Evolutionary conservation across 2,329 filamentous ascomycete genomes (phyloP), one percentile per base, ranked within the genome.

Genomic region (Fusarium sp.): DNA sequence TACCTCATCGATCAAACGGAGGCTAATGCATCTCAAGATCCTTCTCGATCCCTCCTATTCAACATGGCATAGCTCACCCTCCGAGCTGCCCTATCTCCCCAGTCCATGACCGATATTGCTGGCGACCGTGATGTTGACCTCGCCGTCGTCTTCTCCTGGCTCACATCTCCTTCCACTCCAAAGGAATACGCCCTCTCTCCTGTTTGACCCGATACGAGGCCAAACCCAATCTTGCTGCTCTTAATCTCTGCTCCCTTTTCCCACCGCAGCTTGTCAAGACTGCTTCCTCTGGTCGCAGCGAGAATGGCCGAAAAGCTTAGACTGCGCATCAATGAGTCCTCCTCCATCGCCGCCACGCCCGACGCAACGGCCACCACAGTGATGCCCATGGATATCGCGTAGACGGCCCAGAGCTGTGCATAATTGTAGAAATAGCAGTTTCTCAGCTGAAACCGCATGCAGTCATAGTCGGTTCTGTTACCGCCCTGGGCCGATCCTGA

Each of bases 231-330:
- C 54, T 75, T 78, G 12, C 66, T 62, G 47, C 56, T 68, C 58
- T 69, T 71, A 27, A 76, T 50, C 2, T 78, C 70, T 6, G 50
- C 63, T n/a, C 68, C 71, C 25, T 33, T 65, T 12, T 77, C 73
- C 76, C 76, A 78, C 3, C 70, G 69, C 33, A 78, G 45, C 22
- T 76, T 76, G 33, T 78, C 77, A 3, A 78, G 71, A 32, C 76
- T 78, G 20, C 64, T 62, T 6, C 71, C 76, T 33, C 76, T 71
- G 4, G 76, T 71, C 10, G 76, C 76, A 4, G 76, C 76, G 4
- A 79, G 68, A 22, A 78, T 78, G 4, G 76, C 77, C 9, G 76
- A 78, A 66, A 78, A 78, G 30, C 74, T 74, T 12, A 75, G 71
- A 17, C 75, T 74, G 60, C 70, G 70, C 76, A 79, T 75, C 35